Evolutionary conservation across 257 asterid genomes (phyloP), one percentile per base, ranked within the genome.

Genomic region (Solanum bukasovii): DNA sequence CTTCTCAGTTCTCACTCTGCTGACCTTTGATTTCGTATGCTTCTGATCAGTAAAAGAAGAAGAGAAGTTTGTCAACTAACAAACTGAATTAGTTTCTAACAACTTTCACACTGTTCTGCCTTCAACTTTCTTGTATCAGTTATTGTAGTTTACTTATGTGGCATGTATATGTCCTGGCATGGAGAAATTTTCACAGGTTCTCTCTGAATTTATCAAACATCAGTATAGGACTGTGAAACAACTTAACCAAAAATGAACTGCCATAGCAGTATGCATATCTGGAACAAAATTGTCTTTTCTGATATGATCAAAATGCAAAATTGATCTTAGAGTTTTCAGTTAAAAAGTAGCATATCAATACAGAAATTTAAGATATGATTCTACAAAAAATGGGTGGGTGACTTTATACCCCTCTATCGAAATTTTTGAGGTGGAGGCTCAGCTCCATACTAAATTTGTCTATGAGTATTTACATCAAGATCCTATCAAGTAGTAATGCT

Each of bases 391-490:
- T 25, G 33, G 87, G 82, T 18, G 29, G 74, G 38, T 35, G 11
- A 65, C 31, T 68, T 65, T 42, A 40, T 65, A 65, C 87, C 68
- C 67, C 27, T 68, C 61, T 85, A 85, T 46, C 33, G 13, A 85
- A 65, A 25, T 85, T 68, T 65, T 20, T 68, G 68, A 85, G 87
- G 52, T 85, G 87, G 87, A 67, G 68, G 31, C 81, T 46, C 40
- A 82, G 7, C 70, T 85, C 82, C 77, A 85, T 25, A 38, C 87
- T 85, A 68, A 85, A 85, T 68, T 20, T 20, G 40, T 85, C 79
- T 85, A 49, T 82, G 78, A 23, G 81, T 85, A 85, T 85, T 68
- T 85, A 85, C 87, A 85, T 85, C 82, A 68, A 68, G 46, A 85
- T 68, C 81, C 87, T 85, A 68, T 68, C 68, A 85, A 33, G 44